Conservation (phyloP, 352 stramenopile species). For the Peronosclerospora sorghi region DNA sequence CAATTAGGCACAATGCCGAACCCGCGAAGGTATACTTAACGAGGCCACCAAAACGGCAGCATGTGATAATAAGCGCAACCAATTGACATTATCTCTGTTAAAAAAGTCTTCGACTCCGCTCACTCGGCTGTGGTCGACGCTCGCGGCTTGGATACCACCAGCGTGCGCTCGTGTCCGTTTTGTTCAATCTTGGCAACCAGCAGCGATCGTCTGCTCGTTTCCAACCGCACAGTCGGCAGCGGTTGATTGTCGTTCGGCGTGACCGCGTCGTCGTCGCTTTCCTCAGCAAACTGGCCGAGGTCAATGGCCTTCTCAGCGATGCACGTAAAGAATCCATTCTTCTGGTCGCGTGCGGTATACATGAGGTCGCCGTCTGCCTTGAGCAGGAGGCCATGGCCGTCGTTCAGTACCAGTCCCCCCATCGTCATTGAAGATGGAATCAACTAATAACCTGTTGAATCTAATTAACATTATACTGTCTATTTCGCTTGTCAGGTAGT, state of each 20-base stretch:
- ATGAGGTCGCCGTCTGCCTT: constrained; percentile 52
- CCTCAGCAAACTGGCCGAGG: constrained; percentile 28
- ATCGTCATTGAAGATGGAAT: too few relatives aligned
- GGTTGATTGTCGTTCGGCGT: constrained; percentile 18
- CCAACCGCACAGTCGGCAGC: constrained; percentile 38
- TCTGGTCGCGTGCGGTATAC: constrained; percentile 31
- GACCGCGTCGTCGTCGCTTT: constrained; percentile 19
- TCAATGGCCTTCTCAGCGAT: constrained; percentile 59
- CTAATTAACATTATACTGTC: too few relatives aligned
- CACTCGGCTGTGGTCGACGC: not conserved
- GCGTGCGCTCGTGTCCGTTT: constrained; percentile 32
- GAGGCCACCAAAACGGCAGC: not conserved
- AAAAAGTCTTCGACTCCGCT: not conserved
- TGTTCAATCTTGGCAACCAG: constrained; percentile 45
- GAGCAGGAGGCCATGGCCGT: constrained; percentile 61
- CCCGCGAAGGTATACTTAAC: not conserved
- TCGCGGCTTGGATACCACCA: constrained; percentile 49
- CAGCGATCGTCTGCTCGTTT: constrained; percentile 43
- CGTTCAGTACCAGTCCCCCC: constrained; percentile 53
- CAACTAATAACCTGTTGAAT: too few relatives aligned
- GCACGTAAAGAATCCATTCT: constrained; percentile 68
- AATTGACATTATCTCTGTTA: not conserved
- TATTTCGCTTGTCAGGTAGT: too few relatives aligned
- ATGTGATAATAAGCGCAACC: constrained; percentile 10
- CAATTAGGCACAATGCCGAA: constrained; percentile 11